Base-by-base conservation (phyloP, 1,284 basidiomycete species). In the Serendipita sp. region DNA sequence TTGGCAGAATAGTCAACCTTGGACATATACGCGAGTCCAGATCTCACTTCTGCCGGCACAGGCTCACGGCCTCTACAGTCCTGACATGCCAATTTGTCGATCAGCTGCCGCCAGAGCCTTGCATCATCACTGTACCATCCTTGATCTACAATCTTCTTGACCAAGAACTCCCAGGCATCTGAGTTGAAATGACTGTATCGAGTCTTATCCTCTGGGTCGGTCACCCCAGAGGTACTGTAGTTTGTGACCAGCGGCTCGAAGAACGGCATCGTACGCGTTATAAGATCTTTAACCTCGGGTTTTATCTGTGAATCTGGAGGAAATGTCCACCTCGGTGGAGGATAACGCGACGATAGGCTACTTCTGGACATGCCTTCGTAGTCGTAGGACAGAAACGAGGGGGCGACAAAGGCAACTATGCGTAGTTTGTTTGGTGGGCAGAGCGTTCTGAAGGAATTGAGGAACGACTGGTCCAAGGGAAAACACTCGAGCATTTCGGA, bases 351-450 rank as follows among this genome's bases (percentile, higher is more conserved):
- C 15, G 53, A 58, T n/a, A 58, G 6, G 32, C 53, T 58, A 26
- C 8, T 32, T 30, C 53, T 34, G 4, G 53, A 58, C 5, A 58
- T 26, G 15, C 53, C 53, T n/a, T 30, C 34, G 32, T 58, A n/a
- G 30, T 58, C 53, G 53, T 58, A 58, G 30, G 53, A 58, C 32
- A 58, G 30, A 26, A 58, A 58, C n/a, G 53, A 58, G 6, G 53
- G 53, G 8, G 53, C 53, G 1, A 58, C 22, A 58, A 58, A 58
- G n/a, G 53, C 53, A 30, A 58, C 53, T 26, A 58, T 58, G 17
- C 53, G 53, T 6, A 58, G 53, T 35, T 58, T 58, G 30, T 58
- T 58, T 2, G 53, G 53, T n/a, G 53, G 53, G 32, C n/a, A 58
- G 8, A 58, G 32, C 6, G 53, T 58, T 30, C 53, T 17, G 30